These are phyloP conservation scores for Strigomonas culicis DNA, from an alignment of 208 protist genomes.

Conservation along the genomic window DNA sequence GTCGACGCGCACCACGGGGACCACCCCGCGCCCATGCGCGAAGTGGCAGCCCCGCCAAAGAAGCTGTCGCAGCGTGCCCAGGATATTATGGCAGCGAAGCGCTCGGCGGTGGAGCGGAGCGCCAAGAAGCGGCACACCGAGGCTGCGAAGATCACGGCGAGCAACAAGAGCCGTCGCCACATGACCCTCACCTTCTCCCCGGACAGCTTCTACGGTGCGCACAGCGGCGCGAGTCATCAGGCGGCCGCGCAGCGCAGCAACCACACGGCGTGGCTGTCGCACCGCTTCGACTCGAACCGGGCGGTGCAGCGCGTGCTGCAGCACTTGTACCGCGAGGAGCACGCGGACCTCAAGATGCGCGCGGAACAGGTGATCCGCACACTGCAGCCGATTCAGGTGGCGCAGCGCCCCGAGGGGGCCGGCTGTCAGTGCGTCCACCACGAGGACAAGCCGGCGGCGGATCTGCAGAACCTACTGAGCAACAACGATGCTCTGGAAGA, in stretches of 20 bases:
- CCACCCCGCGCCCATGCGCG: constrained; percentile 16
- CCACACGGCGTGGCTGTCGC: constrained; percentile 25
- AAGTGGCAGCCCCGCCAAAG: constrained; percentile 48
- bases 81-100: constrained; percentile 45
- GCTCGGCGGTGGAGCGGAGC: constrained; percentile 29
- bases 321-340: constrained; percentile 12
- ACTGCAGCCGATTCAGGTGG: constrained; percentile 44
- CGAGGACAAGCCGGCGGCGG: constrained; percentile 13
- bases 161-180: constrained; percentile 6
- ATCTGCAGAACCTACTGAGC: constrained; percentile 26
- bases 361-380: constrained; percentile 36
- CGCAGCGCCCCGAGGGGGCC: constrained; percentile 6
- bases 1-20: constrained; percentile 29
- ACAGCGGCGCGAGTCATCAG: constrained; percentile 17
- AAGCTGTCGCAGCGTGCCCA: constrained; percentile 61
- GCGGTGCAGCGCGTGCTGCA: constrained; percentile 15
- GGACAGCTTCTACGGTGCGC: constrained; percentile 21
- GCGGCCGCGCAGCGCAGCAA: constrained; percentile 7
- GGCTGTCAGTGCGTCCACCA: constrained; percentile 46
- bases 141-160: constrained; percentile 16
- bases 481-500: constrained; percentile 28
- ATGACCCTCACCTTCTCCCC: not conserved
- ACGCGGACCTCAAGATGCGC: constrained; percentile 9
- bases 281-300: constrained; percentile 28
- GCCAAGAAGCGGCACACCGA: constrained; percentile 32